Base-by-base conservation (phyloP, 768 basidiomycete genomes). In the Lactifluus hygrophoroides region DNA sequence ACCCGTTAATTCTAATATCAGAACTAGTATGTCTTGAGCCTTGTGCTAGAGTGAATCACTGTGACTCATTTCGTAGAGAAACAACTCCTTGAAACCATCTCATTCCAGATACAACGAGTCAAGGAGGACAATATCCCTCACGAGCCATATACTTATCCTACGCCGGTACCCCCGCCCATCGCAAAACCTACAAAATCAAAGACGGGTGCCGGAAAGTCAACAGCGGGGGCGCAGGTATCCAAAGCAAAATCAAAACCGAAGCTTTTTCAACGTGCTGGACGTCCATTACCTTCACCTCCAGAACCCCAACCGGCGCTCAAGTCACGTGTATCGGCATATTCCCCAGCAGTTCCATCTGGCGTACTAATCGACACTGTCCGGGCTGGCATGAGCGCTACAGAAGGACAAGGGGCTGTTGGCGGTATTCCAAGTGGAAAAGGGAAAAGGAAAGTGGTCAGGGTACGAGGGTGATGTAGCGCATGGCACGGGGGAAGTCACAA, bases 81-180 rank as follows among this genome's bases (percentile, higher is more conserved):
- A 70, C 81, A 86, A 56, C 74, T 93, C 4, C 73, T 93, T 37
- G 86, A 90, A 71, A 77, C 80, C 70, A 81, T 93, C 66, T 80
- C 85, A 32, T 74, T 80, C 61, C 82, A 86, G 63, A 85, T 93
- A 58, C 90, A 93, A 67, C 71, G 73, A 35, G 68, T 79, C 56
- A 90, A 90, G 67, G 85, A 86, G 0, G 88, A 90, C 61, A 80
- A 75, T 61, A 70, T 83, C 28, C 87, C 88, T 27, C 78, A 77
- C 59, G 78, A 81, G 17, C 87, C 88, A 0, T 88, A 83, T 66
- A 76, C 73, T 55, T 60, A 65, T 69, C 71, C 52, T 58, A 66
- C 16, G 2, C 48, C 65, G 11, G 46, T 51, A 9, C 47, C 73
- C 13, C 65, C 69, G 13, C 64, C 74, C 8, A 51, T 69, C 5